These are phyloP conservation scores for Syzygium oleosum DNA, from an alignment of 345 rosid species.

Conservation along the genomic window DNA sequence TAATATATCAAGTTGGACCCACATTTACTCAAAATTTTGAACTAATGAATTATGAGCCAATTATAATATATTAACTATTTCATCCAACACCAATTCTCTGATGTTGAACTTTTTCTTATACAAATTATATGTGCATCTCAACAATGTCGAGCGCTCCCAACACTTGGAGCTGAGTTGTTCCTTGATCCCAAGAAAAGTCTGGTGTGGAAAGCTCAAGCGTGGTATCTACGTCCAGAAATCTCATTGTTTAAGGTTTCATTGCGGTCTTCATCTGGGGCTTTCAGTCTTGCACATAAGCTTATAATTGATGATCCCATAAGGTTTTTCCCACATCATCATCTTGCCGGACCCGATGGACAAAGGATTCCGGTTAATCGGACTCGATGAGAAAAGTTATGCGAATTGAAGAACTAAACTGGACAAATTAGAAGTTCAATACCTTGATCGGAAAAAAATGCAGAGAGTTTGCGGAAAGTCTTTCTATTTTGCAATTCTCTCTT, in stretches of 20 bases:
- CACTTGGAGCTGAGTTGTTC: neutral
- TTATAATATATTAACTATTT: neutral
- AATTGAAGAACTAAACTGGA: neutral
- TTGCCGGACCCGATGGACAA: neutral
- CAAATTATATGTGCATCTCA: neutral
- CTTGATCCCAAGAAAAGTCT: neutral
- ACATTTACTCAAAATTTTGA: accelerated
- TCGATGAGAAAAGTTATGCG: neutral
- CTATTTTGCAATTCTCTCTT: neutral
- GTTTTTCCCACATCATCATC: neutral
- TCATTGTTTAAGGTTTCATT: no score
- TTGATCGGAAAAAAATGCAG: neutral
- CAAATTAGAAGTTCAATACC: neutral
- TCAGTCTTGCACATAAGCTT: neutral
- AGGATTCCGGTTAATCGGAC: neutral
- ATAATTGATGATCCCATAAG: neutral
- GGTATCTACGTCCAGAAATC: no score
- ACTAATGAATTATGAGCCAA: neutral
- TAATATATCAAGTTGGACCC: neutral
- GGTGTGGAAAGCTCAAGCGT: neutral
- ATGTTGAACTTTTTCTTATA: accelerated
- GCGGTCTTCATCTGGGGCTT: no score
- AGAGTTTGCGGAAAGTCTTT: neutral
- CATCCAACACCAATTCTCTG: neutral
- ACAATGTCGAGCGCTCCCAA: neutral